Evolutionary conservation across 2,329 filamentous ascomycete genomes (phyloP).

Genomic region (Zymoseptoria tritici): DNA sequence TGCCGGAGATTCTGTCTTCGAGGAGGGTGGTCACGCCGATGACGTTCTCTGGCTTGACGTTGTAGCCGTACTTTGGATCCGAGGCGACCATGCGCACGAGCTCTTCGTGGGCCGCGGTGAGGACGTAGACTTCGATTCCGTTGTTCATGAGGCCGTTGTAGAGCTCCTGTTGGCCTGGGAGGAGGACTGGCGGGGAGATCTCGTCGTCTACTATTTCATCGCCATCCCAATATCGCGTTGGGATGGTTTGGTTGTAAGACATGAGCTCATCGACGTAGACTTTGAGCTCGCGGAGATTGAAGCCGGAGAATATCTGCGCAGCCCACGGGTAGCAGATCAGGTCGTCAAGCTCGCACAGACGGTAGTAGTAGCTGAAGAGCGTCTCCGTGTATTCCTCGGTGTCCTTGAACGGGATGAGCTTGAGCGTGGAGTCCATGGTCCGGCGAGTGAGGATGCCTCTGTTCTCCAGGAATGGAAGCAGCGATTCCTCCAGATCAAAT

Average conservation of each 20-base stretch:
- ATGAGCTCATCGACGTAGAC: slow-evolving; percentile 44
- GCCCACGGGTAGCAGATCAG: slow-evolving; percentile 40
- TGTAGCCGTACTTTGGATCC: slow-evolving; percentile 41
- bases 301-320: slow-evolving; percentile 37
- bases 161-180: slow-evolving; percentile 37
- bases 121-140: slow-evolving; percentile 39
- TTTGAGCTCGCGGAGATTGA: slow-evolving; percentile 41
- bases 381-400: slow-evolving; percentile 33
- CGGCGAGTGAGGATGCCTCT: slow-evolving; percentile 37
- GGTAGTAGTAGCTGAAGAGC: slow-evolving; percentile 41
- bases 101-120: slow-evolving; percentile 39
- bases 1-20: slow-evolving; percentile 24
- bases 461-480: slow-evolving; percentile 39
- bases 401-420: slow-evolving; percentile 39
- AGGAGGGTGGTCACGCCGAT: slow-evolving; percentile 39
- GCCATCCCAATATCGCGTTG: slow-evolving; percentile 33
- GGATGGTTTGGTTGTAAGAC: slow-evolving; percentile 34
- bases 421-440: slow-evolving; percentile 35
- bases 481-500: slow-evolving; percentile 39
- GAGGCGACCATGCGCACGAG: slow-evolving; percentile 42
- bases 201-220: slow-evolving; percentile 25
- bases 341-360: slow-evolving; percentile 38
- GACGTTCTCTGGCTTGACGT: slow-evolving; percentile 39
- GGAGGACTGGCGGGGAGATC: slow-evolving; percentile 33
- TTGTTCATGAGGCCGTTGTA: slow-evolving; percentile 39